Evolutionary conservation across 2,329 filamentous ascomycete species (phyloP).

Genomic region (Aureobasidium subglaciale): DNA sequence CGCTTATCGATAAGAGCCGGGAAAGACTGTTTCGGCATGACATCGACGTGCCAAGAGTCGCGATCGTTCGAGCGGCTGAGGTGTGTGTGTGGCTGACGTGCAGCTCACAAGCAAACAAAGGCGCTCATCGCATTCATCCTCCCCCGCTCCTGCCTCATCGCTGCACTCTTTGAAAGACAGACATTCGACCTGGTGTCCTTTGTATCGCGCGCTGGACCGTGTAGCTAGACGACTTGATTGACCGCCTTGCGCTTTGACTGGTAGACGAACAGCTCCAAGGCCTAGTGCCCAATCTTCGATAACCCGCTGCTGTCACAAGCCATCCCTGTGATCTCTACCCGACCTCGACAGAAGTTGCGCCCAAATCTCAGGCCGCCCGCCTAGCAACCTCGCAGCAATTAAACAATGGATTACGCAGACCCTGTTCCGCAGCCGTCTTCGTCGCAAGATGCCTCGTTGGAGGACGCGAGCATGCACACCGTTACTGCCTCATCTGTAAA

Average conservation of each 20-base stretch:
- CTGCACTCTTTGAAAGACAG: not conserved
- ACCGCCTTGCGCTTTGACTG: constrained; percentile 12
- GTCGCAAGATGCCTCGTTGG: constrained; percentile 28
- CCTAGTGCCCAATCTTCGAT: constrained; percentile 5
- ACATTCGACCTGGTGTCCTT: constrained; percentile 1
- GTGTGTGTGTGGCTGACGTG: not conserved
- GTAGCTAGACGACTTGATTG: not conserved
- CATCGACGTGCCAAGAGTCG: not conserved
- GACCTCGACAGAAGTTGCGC: not conserved
- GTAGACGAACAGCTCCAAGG: constrained; percentile 7
- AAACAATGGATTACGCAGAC: constrained; percentile 8
- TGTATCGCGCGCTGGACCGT: constrained; percentile 8
- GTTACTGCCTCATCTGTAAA: constrained; percentile 35
- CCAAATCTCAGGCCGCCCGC: constrained; percentile 7
- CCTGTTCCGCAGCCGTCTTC: not conserved
- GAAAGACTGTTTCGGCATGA: not conserved
- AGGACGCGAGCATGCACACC: constrained; percentile 43
- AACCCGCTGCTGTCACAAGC: not conserved
- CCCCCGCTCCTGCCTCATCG: not conserved
- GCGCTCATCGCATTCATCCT: not conserved
- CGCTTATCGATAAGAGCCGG: constrained; percentile 16
- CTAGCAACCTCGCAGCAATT: not conserved
- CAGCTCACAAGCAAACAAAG: not conserved
- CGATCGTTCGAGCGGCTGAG: too few species aligned
- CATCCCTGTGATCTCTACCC: constrained; percentile 4